phyloP scores from a whole-genome alignment of 2,329 filamentous ascomycete genomes.

The Chrysosphaeria jannelii region DNA sequence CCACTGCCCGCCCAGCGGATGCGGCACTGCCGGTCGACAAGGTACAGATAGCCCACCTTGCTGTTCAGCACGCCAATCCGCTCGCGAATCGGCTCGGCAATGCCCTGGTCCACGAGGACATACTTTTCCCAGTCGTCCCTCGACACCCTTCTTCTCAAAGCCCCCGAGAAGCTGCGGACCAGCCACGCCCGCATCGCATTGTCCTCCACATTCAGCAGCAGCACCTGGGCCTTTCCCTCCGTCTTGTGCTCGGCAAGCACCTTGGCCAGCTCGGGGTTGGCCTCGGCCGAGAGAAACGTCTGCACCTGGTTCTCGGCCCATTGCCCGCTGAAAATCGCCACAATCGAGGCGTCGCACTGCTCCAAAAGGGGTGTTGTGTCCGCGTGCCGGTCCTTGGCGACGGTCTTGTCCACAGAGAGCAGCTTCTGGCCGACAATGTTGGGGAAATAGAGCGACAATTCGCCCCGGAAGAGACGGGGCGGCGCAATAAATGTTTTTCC shows the following conservation, averaged over 20 bases:
- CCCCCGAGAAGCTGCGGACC: conserved; percentile 23
- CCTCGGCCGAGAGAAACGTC: conserved; percentile 32
- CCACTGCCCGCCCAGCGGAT: conserved; percentile 88
- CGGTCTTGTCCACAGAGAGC: conserved; percentile 17
- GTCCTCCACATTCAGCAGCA: conserved; percentile 74
- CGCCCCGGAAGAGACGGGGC: conserved; percentile 51
- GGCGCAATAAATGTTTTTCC: conserved; percentile 84
- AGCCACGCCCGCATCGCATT: conserved; percentile 36
- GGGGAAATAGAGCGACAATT: conserved; percentile 71
- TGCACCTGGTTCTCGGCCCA: conserved; percentile 66
- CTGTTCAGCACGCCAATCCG: conserved; percentile 47
- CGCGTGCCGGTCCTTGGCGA: conserved; percentile 23
- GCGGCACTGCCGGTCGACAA: conserved; percentile 62
- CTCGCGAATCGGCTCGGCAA: conserved; percentile 30
- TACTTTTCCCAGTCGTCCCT: conserved; percentile 26
- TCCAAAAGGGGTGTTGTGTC: conserved; percentile 48
- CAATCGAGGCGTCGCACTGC: conserved; percentile 28
- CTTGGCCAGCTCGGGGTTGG: conserved; percentile 39
- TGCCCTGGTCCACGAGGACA: conserved; percentile 25
- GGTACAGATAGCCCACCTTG: conserved; percentile 80
- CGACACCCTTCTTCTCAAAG: conserved; percentile 17
- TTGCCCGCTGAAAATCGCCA: conserved; percentile 50
- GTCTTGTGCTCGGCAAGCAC: conserved; percentile 21
- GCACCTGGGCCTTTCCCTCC: conserved; percentile 25
- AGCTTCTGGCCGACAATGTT: conserved; percentile 66